Conservation (phyloP, 768 basidiomycete species). For the Filobasidium floriforme region DNA sequence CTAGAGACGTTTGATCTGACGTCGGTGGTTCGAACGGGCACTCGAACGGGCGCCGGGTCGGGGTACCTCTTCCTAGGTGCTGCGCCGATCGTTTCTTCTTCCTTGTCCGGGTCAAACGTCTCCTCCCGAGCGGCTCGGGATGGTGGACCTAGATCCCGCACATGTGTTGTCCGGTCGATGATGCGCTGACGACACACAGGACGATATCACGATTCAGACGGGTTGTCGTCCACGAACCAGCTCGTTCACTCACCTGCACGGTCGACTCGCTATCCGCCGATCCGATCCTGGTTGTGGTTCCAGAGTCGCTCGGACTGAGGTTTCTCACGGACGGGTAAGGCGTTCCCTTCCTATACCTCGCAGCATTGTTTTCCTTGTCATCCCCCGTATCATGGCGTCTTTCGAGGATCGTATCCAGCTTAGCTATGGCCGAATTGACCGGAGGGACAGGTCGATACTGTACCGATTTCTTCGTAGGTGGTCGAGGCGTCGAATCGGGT, state of each 20-base stretch:
- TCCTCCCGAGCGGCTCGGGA: too few relatives aligned
- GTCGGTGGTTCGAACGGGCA: too few relatives aligned
- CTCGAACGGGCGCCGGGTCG: background rate
- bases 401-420: constrained; percentile 4
- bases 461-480: background rate
- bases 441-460: background rate
- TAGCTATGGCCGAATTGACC: background rate
- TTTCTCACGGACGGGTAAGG: background rate
- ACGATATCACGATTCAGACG: background rate
- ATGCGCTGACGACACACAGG: background rate
- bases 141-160: background rate
- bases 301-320: background rate
- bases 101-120: too few relatives aligned
- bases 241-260: background rate
- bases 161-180: background rate
- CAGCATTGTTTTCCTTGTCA: background rate
- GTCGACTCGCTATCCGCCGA: constrained; percentile 4
- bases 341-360: background rate
- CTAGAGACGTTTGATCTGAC: background rate
- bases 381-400: background rate
- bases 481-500: background rate
- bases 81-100: background rate
- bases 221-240: too few relatives aligned
- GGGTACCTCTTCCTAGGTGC: background rate
- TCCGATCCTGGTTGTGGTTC: background rate